phyloP scores from a whole-genome alignment of 257 asterid species.

The Ajuga chamaepitys region DNA sequence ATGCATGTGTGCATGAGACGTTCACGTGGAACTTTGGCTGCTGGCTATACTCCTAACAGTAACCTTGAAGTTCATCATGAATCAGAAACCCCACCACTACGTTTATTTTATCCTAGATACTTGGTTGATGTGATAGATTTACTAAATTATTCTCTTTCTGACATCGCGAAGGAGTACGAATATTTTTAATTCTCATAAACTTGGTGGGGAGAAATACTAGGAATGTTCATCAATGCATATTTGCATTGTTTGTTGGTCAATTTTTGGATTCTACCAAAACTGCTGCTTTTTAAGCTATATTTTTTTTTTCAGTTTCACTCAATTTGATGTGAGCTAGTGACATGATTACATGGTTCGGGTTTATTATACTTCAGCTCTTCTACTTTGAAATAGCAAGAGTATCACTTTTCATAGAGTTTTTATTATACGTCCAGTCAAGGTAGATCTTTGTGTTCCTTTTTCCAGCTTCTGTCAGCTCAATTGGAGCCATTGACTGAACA shows the following conservation, averaged over 20 bases:
- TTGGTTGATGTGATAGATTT: too few species aligned
- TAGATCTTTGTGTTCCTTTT: not conserved
- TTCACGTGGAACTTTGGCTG: too few species aligned
- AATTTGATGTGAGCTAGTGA: not conserved
- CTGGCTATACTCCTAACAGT: too few species aligned
- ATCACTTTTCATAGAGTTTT: not conserved
- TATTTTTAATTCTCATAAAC: not conserved
- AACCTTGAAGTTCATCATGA: too few species aligned
- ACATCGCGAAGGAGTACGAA: not conserved
- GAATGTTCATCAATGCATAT: not conserved
- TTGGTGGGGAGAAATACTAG: not conserved
- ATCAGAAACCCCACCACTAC: too few species aligned
- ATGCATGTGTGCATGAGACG: too few species aligned
- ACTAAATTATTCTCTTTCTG: too few species aligned
- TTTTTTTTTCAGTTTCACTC: not conserved
- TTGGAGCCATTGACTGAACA: conserved; percentile 59
- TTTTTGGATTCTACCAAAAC: not conserved
- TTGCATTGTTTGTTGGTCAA: not conserved
- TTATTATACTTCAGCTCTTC: not conserved
- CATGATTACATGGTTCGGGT: not conserved
- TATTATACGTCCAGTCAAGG: not conserved
- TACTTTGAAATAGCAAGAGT: not conserved
- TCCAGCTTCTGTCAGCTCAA: conserved; percentile 43
- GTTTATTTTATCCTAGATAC: too few species aligned
- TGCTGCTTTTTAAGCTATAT: not conserved